Evolutionary conservation across 371 early-diverging fungal species (phyloP), one percentile per base, ranked within the genome.

Genomic region (Batkoa obscura): DNA sequence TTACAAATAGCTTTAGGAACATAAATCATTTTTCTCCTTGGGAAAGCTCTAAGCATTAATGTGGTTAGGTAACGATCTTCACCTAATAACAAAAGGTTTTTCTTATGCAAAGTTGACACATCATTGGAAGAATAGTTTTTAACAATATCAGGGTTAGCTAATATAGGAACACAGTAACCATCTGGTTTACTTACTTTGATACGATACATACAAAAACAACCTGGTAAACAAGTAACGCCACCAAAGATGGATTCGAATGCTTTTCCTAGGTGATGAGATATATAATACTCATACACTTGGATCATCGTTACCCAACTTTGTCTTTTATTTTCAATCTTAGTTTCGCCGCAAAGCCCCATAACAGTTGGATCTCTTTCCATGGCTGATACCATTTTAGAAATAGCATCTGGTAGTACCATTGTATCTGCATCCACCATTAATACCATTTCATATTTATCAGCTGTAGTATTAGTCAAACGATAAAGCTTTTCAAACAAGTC

Each of bases 41-140:
- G 94, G 71, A 96, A 98, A 32, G 81, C 86, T 56, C 94, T 83
- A 60, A 99, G 79, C 79, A 99, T 94, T 33, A 99, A 72, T 0
- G 99, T 99, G 0, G 99, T 97, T 56, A 99, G 69, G 67, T 92
- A 99, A 1, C 95, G 84, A 66, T 96, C 99, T 73, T 99, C 99
- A 39, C 99, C 99, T 9, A 99, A 74, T 50, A 92, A 83, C 33
- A 99, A 71, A 51, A 99, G 72, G 65, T 99, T 99, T 75, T 99
- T 99, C 69, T 96, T 89, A 75, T 98, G 96, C 48, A 99, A 70
- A 0, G 99, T 98, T 60, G 91, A 88, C 13, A 94, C 90, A 52
- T 84, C 81, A 65, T 84, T 89, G 57, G 89, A 89, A 5, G 90
- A 86, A 67, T 98, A 99, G 46, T 83, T 79, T 43, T 83, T 81